These are phyloP conservation scores for Phytopythium cucurbitacearum DNA, from an alignment of 352 stramenopile genomes.

Conservation along the genomic window DNA sequence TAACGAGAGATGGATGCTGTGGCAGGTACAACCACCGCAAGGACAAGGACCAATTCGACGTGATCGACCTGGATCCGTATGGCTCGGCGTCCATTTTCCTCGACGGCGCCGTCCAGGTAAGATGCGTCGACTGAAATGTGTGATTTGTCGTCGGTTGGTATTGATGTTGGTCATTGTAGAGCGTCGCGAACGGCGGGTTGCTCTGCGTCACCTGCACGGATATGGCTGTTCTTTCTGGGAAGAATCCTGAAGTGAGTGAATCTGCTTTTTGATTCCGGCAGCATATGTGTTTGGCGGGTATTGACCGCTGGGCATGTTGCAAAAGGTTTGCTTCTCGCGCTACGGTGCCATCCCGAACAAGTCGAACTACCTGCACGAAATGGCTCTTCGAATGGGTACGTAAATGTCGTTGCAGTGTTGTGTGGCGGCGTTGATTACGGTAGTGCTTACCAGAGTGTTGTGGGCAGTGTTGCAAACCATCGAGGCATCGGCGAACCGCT, in stretches of 20 bases:
- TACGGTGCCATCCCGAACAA: slow-evolving; percentile 86
- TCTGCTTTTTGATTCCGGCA: neutral
- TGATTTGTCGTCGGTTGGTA: neutral
- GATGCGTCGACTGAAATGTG: neutral
- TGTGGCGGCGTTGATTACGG: neutral
- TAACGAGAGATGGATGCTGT: neutral
- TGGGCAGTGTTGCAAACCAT: slow-evolving; percentile 94
- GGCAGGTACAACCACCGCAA: slow-evolving; percentile 67
- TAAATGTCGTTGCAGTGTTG: neutral
- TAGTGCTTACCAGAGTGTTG: neutral
- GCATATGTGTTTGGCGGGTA: neutral
- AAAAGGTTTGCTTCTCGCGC: slow-evolving; percentile 70
- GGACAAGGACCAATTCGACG: slow-evolving; percentile 94
- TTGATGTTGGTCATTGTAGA: slow-evolving; percentile 14
- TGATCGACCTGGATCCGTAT: slow-evolving; percentile 99
- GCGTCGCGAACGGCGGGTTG: slow-evolving; percentile 93
- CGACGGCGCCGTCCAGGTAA: slow-evolving; percentile 93
- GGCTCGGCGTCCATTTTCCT: slow-evolving; percentile 98
- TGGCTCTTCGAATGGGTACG: slow-evolving; percentile 79
- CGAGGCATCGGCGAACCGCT: slow-evolving; percentile 92
- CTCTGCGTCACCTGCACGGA: slow-evolving; percentile 99
- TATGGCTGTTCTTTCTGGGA: slow-evolving; percentile 92
- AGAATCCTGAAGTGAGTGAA: slow-evolving; percentile 70
- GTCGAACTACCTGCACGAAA: slow-evolving; percentile 86
- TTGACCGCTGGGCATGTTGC: neutral